Conservation (phyloP, 2,329 filamentous ascomycete genomes). For the Pseudogymnoascus sp. region DNA sequence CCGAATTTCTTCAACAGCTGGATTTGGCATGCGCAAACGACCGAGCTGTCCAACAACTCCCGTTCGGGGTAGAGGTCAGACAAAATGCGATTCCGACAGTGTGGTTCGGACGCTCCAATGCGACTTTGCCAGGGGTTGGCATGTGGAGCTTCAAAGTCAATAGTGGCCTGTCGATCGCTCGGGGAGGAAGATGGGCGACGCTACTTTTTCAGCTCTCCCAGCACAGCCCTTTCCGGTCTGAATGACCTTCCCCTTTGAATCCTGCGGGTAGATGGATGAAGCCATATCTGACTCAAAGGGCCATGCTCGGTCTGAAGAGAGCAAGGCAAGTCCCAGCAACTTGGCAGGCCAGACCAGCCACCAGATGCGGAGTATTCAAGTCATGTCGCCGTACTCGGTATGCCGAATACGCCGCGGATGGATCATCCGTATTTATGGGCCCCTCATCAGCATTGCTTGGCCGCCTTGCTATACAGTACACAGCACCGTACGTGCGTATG, state of each 20-base stretch:
- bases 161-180: not conserved
- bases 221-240: not conserved
- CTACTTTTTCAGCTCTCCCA: not conserved
- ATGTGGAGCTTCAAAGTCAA: constrained; percentile 2
- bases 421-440: not conserved
- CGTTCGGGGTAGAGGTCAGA: not conserved
- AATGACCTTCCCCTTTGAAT: not conserved
- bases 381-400: not conserved
- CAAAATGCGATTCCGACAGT: not conserved
- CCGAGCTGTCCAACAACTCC: not conserved
- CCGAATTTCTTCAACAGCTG: not conserved
- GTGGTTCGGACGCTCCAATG: constrained; percentile 1
- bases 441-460: not conserved
- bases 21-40: not conserved
- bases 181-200: not conserved
- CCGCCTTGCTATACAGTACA: not conserved
- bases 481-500: not conserved
- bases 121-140: not conserved
- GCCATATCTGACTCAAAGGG: not conserved
- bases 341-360: not conserved
- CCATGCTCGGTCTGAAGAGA: not conserved
- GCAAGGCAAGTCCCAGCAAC: not conserved
- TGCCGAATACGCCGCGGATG: not conserved
- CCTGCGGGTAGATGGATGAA: not conserved
- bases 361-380: not conserved